Conservation (phyloP, 495 filamentous ascomycete species). For the Neurospora sp. region DNA sequence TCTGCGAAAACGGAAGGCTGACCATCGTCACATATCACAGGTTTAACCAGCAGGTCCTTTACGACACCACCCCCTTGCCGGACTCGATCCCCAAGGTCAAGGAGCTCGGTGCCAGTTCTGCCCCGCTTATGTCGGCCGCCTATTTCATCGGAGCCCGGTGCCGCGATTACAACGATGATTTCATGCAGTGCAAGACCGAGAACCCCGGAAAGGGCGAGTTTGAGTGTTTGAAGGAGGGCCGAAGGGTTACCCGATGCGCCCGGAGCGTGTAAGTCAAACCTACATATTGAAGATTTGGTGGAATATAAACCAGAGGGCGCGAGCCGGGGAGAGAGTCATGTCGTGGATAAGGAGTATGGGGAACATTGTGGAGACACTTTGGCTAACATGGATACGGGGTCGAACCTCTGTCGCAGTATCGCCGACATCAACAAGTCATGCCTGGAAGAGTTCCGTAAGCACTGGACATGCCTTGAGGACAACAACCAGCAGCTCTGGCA, state of each 20-base stretch:
- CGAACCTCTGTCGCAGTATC: slow-evolving; percentile 43
- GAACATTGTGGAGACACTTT: background rate
- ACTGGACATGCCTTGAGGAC: slow-evolving; percentile 93
- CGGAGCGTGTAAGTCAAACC: slow-evolving; percentile 72
- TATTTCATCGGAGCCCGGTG: slow-evolving; percentile 97
- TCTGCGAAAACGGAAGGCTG: background rate
- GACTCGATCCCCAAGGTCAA: slow-evolving; percentile 79
- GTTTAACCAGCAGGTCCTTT: slow-evolving; percentile 84
- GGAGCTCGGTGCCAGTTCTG: slow-evolving; percentile 84
- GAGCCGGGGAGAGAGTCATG: background rate
- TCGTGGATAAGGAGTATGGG: background rate
- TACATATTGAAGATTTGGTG: background rate
- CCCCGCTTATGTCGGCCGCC: slow-evolving; percentile 80
- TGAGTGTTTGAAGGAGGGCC: slow-evolving; percentile 89
- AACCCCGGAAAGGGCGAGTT: slow-evolving; percentile 77
- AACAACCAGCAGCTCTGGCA: slow-evolving; percentile 96
- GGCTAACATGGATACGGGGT: background rate
- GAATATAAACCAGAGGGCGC: background rate
- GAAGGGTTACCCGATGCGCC: slow-evolving; percentile 93
- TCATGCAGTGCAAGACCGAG: slow-evolving; percentile 97
- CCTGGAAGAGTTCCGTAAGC: slow-evolving; percentile 75
- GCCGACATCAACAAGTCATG: slow-evolving; percentile 95
- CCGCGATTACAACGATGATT: slow-evolving; percentile 94
- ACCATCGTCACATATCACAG: slow-evolving; percentile 37
- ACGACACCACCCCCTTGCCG: slow-evolving; percentile 94